These are phyloP conservation scores for Phalaenopsis hybrid DNA, from an alignment of 116 monocot genomes.

Conservation along the genomic window DNA sequence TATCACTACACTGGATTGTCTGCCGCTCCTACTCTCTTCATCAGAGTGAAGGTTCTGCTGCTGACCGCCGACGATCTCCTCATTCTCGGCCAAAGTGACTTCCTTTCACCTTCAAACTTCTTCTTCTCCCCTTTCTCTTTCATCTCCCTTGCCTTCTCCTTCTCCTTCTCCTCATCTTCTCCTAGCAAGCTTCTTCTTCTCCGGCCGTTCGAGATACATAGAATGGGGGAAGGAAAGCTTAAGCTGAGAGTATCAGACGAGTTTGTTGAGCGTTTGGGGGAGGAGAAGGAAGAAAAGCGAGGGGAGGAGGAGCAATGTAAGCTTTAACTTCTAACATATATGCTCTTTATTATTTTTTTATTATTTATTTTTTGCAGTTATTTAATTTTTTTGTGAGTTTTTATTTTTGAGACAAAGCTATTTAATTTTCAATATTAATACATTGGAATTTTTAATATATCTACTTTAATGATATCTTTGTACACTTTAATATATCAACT, in stretches of 20 bases:
- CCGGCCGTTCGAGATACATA: conserved; percentile 34
- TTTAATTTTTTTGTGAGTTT: no score
- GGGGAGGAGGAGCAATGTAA: not conserved
- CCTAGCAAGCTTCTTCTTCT: conserved; percentile 6
- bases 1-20: not conserved
- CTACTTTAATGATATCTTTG: no score
- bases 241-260: conserved; percentile 38
- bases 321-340: no score
- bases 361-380: no score
- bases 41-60: conserved; percentile 35
- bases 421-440: no score
- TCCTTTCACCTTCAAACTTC: conserved; percentile 36
- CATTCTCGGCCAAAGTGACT: conserved; percentile 31
- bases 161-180: conserved; percentile 1
- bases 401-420: no score
- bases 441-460: no score
- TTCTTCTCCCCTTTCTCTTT: conserved; percentile 44
- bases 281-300: not conserved
- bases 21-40: conserved; percentile 43
- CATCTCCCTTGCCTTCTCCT: conserved; percentile 16
- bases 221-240: conserved; percentile 26
- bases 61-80: conserved; percentile 27
- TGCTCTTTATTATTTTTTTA: no score
- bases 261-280: conserved; percentile 12
- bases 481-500: no score